Percentiles rank a stretch among this genome's conserved stretches.
These are phyloP conservation scores for Pulveroboletus sp. DNA, from an alignment of 768 basidiomycete species.

Conservation along the genomic window DNA sequence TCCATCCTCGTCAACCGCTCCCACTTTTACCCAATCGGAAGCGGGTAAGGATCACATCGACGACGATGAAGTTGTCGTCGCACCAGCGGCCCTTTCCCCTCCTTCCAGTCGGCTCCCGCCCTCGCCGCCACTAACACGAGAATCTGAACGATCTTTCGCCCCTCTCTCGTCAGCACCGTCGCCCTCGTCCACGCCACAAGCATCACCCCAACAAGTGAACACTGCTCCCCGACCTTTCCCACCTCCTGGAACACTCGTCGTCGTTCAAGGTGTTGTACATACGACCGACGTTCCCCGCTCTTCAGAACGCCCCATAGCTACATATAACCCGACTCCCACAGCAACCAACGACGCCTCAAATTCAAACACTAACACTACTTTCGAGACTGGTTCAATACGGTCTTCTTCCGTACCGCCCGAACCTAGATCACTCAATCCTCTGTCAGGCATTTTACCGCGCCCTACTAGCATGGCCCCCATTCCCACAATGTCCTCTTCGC, in stretches of 20 bases:
- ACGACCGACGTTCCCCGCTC: slow-evolving; percentile 59
- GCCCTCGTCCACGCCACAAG: slow-evolving; percentile 17
- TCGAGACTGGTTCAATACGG: slow-evolving; percentile 6
- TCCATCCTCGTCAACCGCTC: slow-evolving; percentile 20
- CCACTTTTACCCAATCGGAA: slow-evolving; percentile 3
- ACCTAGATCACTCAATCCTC: slow-evolving; percentile 30
- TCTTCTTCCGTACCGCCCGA: slow-evolving; percentile 26
- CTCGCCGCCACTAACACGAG: slow-evolving; percentile 6
- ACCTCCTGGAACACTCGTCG: slow-evolving; percentile 72
- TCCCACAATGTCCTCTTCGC: slow-evolving; percentile 13
- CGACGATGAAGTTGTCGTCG: slow-evolving; percentile 21
- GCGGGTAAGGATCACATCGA: not conserved
- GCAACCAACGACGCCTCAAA: slow-evolving; percentile 3
- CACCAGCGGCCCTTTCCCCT: slow-evolving; percentile 12
- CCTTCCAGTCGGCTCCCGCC: slow-evolving; percentile 8
- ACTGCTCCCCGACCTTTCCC: slow-evolving; percentile 48
- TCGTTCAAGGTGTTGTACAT: slow-evolving; percentile 80
- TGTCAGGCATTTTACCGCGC: slow-evolving; percentile 39
- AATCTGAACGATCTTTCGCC: slow-evolving; percentile 10
- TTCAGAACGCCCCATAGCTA: slow-evolving; percentile 18
- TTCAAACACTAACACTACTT: slow-evolving; percentile 5
- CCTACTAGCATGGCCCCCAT: slow-evolving; percentile 30
- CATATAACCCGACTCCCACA: slow-evolving; percentile 6
- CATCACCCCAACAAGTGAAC: slow-evolving; percentile 20
- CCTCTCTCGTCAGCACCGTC: slow-evolving; percentile 12